Evolutionary conservation across 176 grass and related monocot species (phyloP), one percentile per base, ranked within the genome.

Genomic region (Cenchrus fungigraminus): DNA sequence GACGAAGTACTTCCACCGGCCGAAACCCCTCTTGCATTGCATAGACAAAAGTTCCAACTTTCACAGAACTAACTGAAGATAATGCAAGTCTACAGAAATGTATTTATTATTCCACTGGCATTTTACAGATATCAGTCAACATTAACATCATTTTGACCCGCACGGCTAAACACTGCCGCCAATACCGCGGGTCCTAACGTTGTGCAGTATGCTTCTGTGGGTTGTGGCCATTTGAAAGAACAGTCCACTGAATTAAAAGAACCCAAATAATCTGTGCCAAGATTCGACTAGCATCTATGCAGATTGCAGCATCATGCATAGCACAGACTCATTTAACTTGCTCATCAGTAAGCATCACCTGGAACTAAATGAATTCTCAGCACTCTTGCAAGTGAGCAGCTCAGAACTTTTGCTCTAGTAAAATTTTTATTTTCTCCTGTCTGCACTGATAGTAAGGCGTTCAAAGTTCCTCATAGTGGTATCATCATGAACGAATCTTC

Each of bases 361-460:
- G 83, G 59, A 84, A 57, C 79, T 54, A 40, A 85, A 50, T 74
- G 70, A 79, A 75, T 73, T 40, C 52, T 52, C 61, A 12, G 77
- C 55, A 17, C 55, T 56, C 56, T 77, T 31, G 34, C 75, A 46
- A 29, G 17, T 31, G 68, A 71, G 80, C 66, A 64, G 68, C 47
- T 85, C 76, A 19, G 8, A 79, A 62, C 52, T 34, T 83, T 69
- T 56, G 71, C 84, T 79, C 84, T 69, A 79, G 32, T 13, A 34
- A 65, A 49, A 54, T 22, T 50, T 82, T 88, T 61, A 97, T 90
- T 89, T 97, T 85, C 88, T 93, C 87, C 87, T 91, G 62, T 92
- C 91, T 9, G 87, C 87, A 20, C 91, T 92, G 75, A 97, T 94
- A 77, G 94, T 88, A 76, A 97, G 94, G 65, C 90, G 84, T 73